Evolutionary conservation across 2,329 filamentous ascomycete genomes (phyloP), one percentile per base, ranked within the genome.

Genomic region (Elsinoe fawcettii): DNA sequence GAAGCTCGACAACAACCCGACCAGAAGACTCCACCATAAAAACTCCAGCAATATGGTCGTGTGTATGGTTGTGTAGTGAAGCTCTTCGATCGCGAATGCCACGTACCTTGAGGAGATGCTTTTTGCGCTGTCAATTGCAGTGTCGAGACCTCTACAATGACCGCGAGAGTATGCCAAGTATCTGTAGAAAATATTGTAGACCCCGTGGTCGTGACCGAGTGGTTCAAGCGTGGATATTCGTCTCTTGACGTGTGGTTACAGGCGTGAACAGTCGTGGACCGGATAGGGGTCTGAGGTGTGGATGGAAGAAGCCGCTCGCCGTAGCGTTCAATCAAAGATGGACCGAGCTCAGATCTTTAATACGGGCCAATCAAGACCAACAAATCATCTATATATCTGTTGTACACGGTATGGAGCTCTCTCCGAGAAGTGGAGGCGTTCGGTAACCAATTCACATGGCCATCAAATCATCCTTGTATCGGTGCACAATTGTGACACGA

Each of bases 251-350:
- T 53, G 20, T 53, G 11, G 49, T 34, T 37, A 34, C 30, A 53
- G 30, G 30, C 16, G 18, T 36, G 30, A 16, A 39, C 30, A 23
- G 49, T 39, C 49, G 49, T 53, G 12, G 25, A 39, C 23, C 18
- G 49, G 32, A 53, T 53, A 53, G 49, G 49, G 49, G 49, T 53
- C 49, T 53, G 30, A 39, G 49, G 49, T 53, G 49, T 39, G 49
- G 49, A 53, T 53, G 49, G 49, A 39, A 53, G 30, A 53, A 37
- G 49, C 49, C 41, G 41, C 41, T 25, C 41, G 20, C 6, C 32
- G 49, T 36, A 36, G 49, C 30, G 49, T 36, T 53, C 49, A 53
- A 53, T 53, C 30, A 30, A 25, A 53, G 25, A 34, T 53, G 49
- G 49, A 53, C 49, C 49, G 49, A 53, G 49, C 49, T 53, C 32